Evolutionary conservation across 192 early-diverging fungal species (phyloP), one percentile per base, ranked within the genome.

Genomic region (Backusella tuberculispora): DNA sequence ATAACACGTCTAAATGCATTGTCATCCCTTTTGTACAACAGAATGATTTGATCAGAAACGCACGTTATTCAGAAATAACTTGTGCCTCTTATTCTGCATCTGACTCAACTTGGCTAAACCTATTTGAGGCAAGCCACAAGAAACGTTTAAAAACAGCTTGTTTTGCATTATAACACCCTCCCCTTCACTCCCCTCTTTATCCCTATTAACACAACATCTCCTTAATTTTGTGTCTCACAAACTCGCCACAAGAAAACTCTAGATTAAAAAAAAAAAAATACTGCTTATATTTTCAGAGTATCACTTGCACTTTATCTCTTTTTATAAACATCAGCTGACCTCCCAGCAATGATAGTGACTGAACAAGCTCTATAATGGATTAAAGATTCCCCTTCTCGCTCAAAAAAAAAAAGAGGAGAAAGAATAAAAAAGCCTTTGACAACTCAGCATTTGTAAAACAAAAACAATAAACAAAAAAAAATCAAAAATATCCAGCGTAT

Each of bases 361-460:
- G n/a, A n/a, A n/a, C 50, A 53, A 53, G 50, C 19, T 24, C 3
- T 6, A 53, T 53, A 19, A 48, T 48, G 19, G 19, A 53, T 21
- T 19, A 24, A 19, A 53, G 19, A 53, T 21, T 53, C 21, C 6
- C 9, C 10, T 21, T 21, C 50, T 53, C 50, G n/a, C 50, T 12
- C 46, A 53, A 56, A 24, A 17, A 24, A 10, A 56, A 24, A 56
- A 12, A 24, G 21, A n/a, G 48, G 46, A 15, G 2, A 13, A 5
- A 47, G 46, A 0, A 9, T 56, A 56, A 56, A 12, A 56, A 24
- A 21, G 50, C 10, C 21, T 56, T 24, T 56, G 12, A 56, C 8
- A 24, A 56, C 50, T 56, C 50, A 56, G 50, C 50, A 56, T 56
- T 56, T n/a, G n/a, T n/a, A n/a, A n/a, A n/a, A n/a, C n/a, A n/a